These are phyloP conservation scores for Penicillium coprophilum DNA, from an alignment of 495 filamentous ascomycete species.

Conservation along the genomic window DNA sequence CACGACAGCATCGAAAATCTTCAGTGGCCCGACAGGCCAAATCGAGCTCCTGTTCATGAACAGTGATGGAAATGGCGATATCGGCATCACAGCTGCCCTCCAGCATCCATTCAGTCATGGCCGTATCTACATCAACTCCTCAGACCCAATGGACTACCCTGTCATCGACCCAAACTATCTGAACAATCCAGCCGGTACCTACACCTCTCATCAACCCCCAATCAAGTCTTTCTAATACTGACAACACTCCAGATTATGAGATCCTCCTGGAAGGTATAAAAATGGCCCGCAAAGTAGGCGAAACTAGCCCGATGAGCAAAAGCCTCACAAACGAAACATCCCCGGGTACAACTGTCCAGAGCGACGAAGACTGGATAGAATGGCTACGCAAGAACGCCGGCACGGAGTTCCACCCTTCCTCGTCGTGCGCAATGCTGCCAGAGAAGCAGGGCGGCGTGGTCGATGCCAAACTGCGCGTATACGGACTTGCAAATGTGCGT, in stretches of 20 bases:
- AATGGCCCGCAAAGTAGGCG: constrained; percentile 29
- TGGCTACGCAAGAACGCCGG: constrained; percentile 24
- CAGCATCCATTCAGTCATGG: constrained; percentile 41
- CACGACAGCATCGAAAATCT: constrained; percentile 30
- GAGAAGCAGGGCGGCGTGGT: constrained; percentile 50
- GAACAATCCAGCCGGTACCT: constrained; percentile 29
- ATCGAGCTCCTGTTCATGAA: constrained; percentile 39
- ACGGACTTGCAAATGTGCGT: constrained; percentile 51
- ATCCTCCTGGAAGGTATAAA: constrained; percentile 40
- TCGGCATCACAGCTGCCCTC: constrained; percentile 37
- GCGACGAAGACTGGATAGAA: constrained; percentile 29
- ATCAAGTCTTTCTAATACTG: neutral
- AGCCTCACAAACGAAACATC: constrained; percentile 28
- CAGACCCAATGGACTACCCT: constrained; percentile 35
- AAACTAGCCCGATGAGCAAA: constrained; percentile 25
- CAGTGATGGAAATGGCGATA: constrained; percentile 31
- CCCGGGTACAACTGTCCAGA: constrained; percentile 23
- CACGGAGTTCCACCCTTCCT: constrained; percentile 50
- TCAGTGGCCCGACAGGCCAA: constrained; percentile 28
- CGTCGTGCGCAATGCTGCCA: constrained; percentile 53
- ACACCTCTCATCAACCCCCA: neutral
- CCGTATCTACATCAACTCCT: constrained; percentile 37
- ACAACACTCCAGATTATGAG: constrained; percentile 24
- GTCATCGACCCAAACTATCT: constrained; percentile 41
- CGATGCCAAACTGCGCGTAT: constrained; percentile 47